Percentiles rank a stretch among this genome's conserved stretches.
Evolutionary conservation across 164 flowering plant species (phyloP).

Genomic region (Dillenia turbinata): DNA sequence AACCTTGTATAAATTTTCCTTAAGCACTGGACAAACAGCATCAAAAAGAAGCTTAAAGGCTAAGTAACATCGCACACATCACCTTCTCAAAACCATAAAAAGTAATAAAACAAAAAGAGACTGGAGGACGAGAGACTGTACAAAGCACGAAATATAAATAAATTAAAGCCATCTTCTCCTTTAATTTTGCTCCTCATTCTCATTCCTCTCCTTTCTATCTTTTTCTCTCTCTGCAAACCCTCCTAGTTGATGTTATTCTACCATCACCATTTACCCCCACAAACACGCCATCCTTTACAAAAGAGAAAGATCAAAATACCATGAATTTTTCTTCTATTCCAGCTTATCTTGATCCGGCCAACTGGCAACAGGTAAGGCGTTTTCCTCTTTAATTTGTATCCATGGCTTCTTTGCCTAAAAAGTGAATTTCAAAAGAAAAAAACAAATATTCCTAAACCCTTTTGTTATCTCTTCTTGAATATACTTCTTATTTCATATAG

Average conservation of each 20-base stretch:
- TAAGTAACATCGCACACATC: constrained; percentile 21
- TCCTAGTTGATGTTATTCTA: constrained; percentile 45
- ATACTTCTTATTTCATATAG: constrained; percentile 26
- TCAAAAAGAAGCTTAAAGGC: constrained; percentile 25
- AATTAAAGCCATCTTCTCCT: constrained; percentile 21
- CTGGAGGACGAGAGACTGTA: too few relatives aligned
- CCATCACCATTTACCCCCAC: constrained; percentile 20
- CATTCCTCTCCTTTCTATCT: constrained; percentile 1
- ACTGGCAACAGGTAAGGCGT: constrained; percentile 48
- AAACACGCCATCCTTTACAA: constrained; percentile 38
- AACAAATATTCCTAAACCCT: constrained; percentile 19
- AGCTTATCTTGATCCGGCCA: constrained; percentile 55
- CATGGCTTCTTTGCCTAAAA: constrained; percentile 18
- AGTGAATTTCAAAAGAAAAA: constrained; percentile 12
- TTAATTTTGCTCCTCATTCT: constrained; percentile 33
- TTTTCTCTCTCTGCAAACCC: constrained; percentile 1
- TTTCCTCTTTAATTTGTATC: constrained; percentile 5
- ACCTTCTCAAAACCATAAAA: constrained; percentile 27
- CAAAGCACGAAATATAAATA: too few relatives aligned
- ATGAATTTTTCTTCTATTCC: constrained; percentile 57
- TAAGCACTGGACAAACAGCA: too few relatives aligned
- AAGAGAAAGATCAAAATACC: constrained; percentile 28
- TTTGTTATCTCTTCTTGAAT: constrained; percentile 24
- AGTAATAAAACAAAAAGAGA: constrained; percentile 11
- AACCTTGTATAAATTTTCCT: too few relatives aligned